These are phyloP conservation scores for Cercospora sesami DNA, from an alignment of 2,329 filamentous ascomycete genomes.

Conservation along the genomic window DNA sequence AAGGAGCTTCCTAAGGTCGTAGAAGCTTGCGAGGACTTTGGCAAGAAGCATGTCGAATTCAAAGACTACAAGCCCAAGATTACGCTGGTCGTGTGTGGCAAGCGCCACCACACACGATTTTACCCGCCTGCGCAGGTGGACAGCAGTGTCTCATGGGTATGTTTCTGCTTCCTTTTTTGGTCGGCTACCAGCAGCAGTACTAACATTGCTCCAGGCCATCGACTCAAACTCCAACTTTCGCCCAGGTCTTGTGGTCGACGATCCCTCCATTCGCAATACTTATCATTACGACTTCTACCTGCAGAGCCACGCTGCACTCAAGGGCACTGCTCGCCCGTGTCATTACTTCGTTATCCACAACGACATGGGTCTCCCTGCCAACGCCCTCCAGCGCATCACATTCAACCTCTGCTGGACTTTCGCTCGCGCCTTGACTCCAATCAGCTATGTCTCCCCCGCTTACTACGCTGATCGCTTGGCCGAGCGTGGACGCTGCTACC, in stretches of 20 bases:
- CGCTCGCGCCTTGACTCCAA: constrained; percentile 36
- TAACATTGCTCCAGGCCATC: not conserved
- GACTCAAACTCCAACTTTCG: constrained; percentile 29
- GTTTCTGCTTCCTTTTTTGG: not conserved
- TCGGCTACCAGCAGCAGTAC: not conserved
- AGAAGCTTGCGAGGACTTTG: constrained; percentile 16
- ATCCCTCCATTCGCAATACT: constrained; percentile 28
- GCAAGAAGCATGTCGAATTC: not conserved
- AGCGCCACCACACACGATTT: constrained; percentile 47
- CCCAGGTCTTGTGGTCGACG: constrained; percentile 38
- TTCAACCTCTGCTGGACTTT: constrained; percentile 40
- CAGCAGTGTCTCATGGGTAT: constrained; percentile 32
- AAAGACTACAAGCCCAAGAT: not conserved
- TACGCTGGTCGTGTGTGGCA: constrained; percentile 40
- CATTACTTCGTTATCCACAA: constrained; percentile 41
- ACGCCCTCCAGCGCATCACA: constrained; percentile 33
- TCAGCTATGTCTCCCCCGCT: constrained; percentile 41
- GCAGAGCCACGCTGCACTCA: constrained; percentile 36
- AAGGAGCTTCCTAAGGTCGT: constrained; percentile 13
- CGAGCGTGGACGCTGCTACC: constrained; percentile 39
- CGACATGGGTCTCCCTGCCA: constrained; percentile 28
- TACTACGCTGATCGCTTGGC: constrained; percentile 46
- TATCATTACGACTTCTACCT: constrained; percentile 41
- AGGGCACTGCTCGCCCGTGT: constrained; percentile 37
- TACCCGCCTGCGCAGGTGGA: constrained; percentile 50